Conservation (phyloP, 306 rosid genomes). For the Cyamopsis tetragonoloba region DNA sequence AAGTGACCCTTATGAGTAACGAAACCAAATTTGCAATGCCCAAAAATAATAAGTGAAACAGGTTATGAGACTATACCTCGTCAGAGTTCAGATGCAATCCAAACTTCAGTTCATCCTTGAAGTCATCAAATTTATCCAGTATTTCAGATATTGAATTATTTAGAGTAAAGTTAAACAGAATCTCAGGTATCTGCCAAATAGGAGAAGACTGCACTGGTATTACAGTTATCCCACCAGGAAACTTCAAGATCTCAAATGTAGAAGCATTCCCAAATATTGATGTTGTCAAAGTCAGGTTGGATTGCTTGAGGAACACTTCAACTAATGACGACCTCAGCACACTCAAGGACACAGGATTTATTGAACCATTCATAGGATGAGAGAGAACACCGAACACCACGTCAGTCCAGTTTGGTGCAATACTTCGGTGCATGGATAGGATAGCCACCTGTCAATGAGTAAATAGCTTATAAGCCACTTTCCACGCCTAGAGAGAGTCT, state of each 20-base stretch:
- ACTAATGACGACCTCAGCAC: slow-evolving; percentile 62
- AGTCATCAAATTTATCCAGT: slow-evolving; percentile 50
- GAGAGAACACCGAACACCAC: slow-evolving; percentile 83
- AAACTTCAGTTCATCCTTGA: slow-evolving; percentile 59
- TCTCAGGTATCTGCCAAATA: slow-evolving; percentile 67
- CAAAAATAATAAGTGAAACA: slow-evolving; percentile 21
- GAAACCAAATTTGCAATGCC: slow-evolving; percentile 11
- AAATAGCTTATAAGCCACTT: slow-evolving; percentile 25
- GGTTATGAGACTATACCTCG: slow-evolving; percentile 53
- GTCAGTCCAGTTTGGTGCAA: slow-evolving; percentile 50
- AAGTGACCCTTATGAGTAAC: not conserved
- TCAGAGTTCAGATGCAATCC: slow-evolving; percentile 60
- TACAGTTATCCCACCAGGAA: slow-evolving; percentile 75
- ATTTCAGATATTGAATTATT: slow-evolving; percentile 61
- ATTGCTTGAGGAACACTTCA: slow-evolving; percentile 64
- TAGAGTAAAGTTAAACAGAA: slow-evolving; percentile 77
- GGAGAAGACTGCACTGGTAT: slow-evolving; percentile 60
- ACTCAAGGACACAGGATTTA: slow-evolving; percentile 65
- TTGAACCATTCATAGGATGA: slow-evolving; percentile 56
- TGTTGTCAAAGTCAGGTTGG: slow-evolving; percentile 73
- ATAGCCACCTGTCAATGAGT: slow-evolving; percentile 64
- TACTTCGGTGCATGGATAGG: slow-evolving; percentile 65
- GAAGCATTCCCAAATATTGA: slow-evolving; percentile 66
- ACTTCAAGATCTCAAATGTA: slow-evolving; percentile 66
- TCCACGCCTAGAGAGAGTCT: not conserved